Evolutionary conservation across 495 filamentous ascomycete genomes (phyloP).

Genomic region (Aspergillus homomorphus): DNA sequence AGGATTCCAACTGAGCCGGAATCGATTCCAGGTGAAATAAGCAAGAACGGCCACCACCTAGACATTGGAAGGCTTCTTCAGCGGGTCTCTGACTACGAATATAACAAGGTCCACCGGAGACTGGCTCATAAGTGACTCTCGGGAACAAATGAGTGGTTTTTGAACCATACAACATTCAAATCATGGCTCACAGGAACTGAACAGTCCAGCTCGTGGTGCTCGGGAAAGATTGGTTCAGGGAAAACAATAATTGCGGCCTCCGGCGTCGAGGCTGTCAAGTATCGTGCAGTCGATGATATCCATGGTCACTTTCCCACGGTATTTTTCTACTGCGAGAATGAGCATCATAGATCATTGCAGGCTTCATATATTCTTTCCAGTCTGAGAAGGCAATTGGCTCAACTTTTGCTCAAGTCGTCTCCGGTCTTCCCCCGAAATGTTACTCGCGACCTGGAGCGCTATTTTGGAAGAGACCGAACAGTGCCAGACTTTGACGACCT

Average conservation of each 20-base stretch:
- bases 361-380: not conserved
- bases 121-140: not conserved
- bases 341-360: not conserved
- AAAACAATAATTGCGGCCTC: constrained; percentile 1
- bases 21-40: not conserved
- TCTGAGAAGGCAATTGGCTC: not conserved
- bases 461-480: constrained; percentile 15
- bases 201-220: constrained; percentile 1
- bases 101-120: not conserved
- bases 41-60: not conserved
- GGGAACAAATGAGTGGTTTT: not conserved
- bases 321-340: not conserved
- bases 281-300: not conserved
- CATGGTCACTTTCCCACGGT: not conserved
- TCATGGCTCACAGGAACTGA: not conserved
- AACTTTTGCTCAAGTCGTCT: not conserved
- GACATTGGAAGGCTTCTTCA: not conserved
- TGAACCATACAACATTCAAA: not conserved
- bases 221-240: constrained; percentile 5
- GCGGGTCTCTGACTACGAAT: not conserved
- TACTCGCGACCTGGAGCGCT: not conserved
- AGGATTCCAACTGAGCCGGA: not conserved
- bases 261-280: not conserved
- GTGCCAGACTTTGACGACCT: constrained; percentile 22
- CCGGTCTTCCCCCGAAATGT: not conserved